Percentiles rank a stretch among this genome's conserved stretches.
Evolutionary conservation across 192 early-diverging fungal genomes (phyloP).

Genomic region (Entomortierella parvispora): DNA sequence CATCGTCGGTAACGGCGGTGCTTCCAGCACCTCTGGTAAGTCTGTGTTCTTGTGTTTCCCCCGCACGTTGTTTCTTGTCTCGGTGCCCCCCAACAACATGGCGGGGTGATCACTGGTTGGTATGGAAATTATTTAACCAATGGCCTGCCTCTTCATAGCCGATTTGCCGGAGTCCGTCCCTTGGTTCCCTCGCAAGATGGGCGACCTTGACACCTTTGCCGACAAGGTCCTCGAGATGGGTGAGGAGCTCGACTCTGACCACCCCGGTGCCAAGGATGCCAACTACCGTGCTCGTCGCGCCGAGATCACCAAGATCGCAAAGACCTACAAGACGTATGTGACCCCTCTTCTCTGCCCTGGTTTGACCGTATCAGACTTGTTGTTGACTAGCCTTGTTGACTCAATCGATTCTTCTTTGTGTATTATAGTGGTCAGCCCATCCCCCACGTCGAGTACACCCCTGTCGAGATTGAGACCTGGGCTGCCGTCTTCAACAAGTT

Average conservation of each 20-base stretch:
- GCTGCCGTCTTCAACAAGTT: constrained; percentile 80
- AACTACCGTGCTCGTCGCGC: constrained; percentile 85
- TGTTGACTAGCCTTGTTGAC: not conserved
- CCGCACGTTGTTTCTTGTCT: not conserved
- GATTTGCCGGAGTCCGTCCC: constrained; percentile 64
- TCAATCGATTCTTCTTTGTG: not conserved
- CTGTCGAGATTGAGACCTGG: constrained; percentile 87
- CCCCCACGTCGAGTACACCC: constrained; percentile 85
- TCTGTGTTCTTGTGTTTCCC: not conserved
- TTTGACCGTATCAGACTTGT: not conserved
- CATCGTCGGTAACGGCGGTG: constrained; percentile 60
- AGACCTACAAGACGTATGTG: constrained; percentile 67
- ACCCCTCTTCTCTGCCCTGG: not conserved
- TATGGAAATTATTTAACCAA: not conserved
- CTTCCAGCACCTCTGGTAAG: constrained; percentile 52
- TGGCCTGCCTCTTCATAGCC: constrained; percentile 8
- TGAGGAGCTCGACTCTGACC: constrained; percentile 88
- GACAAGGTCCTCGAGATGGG: constrained; percentile 94
- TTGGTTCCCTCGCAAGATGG: constrained; percentile 95
- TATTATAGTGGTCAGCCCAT: constrained; percentile 74
- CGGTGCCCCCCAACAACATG: not conserved
- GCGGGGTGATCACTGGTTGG: not conserved
- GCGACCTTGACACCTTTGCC: constrained; percentile 92
- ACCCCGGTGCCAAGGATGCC: constrained; percentile 91
- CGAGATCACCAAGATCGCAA: constrained; percentile 87